Base-by-base conservation (phyloP, 2,329 filamentous ascomycete genomes). In the Plenodomus lindquistii region DNA sequence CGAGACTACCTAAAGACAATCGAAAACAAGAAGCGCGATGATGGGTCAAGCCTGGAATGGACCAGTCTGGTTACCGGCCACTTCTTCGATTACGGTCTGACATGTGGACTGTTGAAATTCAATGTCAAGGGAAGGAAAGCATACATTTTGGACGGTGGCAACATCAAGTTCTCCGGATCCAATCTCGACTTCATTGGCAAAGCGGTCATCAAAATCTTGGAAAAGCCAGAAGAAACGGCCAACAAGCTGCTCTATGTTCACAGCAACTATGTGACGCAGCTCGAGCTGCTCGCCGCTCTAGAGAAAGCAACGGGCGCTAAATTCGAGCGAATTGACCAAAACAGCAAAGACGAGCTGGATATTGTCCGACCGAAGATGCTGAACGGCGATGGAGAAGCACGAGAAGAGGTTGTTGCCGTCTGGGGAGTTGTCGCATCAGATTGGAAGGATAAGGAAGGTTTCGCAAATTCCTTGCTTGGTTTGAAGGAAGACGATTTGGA, bases 71-170 rank as follows among this genome's bases (percentile, higher is more conserved):
- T 83, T 3, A 81, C 75, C 8, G 82, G 83, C 3, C 74, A 81
- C 18, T 83, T 87, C 66, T 85, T 87, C 62, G 85, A 87, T 60
- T 83, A 79, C 77, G 78, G 77, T 3, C 72, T 85, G 13, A 65
- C 60, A 1, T 65, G 65, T 16, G 75, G 77, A 0, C 73, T 82
- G 41, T 63, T 85, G 6, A 81, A 81, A 37, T 78, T 85, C 47
- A 77, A 83, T 50, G 67, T 84, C 29, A 63, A 72, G 19, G 70
- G 70, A 10, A 77, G 77, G 40, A 81, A 74, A 0, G 81, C 80
- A 1, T 79, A 75, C 0, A 75, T 87, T 22, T 77, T 81, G 45
- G 84, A 87, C 63, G 79, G 78, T 0, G 84, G 85, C 1, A 72
- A 82, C 41, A 76, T 79, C 48, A 79, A 73, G 34, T 81, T 80